Conservation (phyloP, 2,329 filamentous ascomycete species). For the Phialemonium atrogriseum region DNA sequence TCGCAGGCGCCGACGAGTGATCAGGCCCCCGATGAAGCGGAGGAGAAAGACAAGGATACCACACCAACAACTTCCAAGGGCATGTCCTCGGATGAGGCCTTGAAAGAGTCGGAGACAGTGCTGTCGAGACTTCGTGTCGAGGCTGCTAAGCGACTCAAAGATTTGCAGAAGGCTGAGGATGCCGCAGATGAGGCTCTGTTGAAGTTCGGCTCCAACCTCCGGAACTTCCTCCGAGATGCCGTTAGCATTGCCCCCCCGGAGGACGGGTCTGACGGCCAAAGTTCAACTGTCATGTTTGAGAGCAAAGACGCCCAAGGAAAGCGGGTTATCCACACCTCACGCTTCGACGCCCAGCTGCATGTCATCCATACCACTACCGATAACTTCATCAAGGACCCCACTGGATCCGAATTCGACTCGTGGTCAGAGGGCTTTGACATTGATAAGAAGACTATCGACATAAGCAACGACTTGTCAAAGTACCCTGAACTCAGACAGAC, state of each 20-base stretch:
- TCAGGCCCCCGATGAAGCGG: slow-evolving; percentile 18
- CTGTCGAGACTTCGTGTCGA: slow-evolving; percentile 69
- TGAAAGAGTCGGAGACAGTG: slow-evolving; percentile 51
- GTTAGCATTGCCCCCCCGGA: slow-evolving; percentile 76
- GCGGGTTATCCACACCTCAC: slow-evolving; percentile 86
- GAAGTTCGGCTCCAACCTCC: slow-evolving; percentile 82
- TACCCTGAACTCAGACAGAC: slow-evolving; percentile 77
- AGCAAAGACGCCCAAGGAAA: slow-evolving; percentile 86
- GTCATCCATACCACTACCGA: slow-evolving; percentile 83
- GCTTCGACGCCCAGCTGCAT: slow-evolving; percentile 92
- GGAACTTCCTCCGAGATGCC: slow-evolving; percentile 84
- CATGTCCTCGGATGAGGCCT: slow-evolving; percentile 32
- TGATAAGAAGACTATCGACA: slow-evolving; percentile 76
- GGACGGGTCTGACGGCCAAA: slow-evolving; percentile 34
- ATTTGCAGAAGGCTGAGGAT: slow-evolving; percentile 87
- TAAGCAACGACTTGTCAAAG: slow-evolving; percentile 72
- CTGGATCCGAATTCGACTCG: slow-evolving; percentile 61
- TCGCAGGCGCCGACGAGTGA: slow-evolving; percentile 15
- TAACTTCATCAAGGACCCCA: slow-evolving; percentile 75
- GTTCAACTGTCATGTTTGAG: slow-evolving; percentile 74
- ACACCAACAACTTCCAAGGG: slow-evolving; percentile 37
- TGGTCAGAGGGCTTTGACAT: slow-evolving; percentile 73
- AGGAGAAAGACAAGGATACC: slow-evolving; percentile 24
- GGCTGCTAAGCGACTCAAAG: slow-evolving; percentile 75
- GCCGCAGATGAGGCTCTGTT: slow-evolving; percentile 92